Evolutionary conservation across 768 basidiomycete genomes (phyloP).

Genomic region (Macrolepiota fuliginosa): DNA sequence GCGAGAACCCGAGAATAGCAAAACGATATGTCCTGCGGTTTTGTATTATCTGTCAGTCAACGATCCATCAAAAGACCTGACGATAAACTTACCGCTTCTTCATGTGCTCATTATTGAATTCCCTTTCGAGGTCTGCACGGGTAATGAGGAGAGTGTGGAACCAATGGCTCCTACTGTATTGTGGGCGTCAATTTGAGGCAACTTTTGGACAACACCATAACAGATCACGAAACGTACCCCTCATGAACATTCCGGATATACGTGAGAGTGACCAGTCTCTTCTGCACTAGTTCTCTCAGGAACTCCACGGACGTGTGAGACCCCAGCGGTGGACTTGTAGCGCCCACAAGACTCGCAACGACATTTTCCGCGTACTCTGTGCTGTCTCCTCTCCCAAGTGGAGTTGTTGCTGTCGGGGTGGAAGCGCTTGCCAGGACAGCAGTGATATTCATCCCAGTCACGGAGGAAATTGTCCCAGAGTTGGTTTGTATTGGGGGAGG

Average conservation of each 20-base stretch:
- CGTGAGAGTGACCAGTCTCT: conserved; percentile 80
- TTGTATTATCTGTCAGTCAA: not conserved
- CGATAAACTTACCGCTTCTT: conserved; percentile 59
- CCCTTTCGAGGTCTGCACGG: conserved; percentile 66
- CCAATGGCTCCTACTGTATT: conserved; percentile 73
- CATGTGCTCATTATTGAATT: conserved; percentile 74
- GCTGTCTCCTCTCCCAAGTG: conserved; percentile 50
- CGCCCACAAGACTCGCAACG: conserved; percentile 29
- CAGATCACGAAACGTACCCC: conserved; percentile 52
- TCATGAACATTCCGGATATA: conserved; percentile 85
- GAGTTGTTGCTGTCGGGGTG: conserved; percentile 41
- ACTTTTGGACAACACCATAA: not conserved
- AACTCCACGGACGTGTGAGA: conserved; percentile 78
- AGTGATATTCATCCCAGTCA: conserved; percentile 28
- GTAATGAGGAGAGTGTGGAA: conserved; percentile 85
- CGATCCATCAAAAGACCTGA: conserved; percentile 1
- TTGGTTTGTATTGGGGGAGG: conserved; percentile 28
- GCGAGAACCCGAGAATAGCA: conserved; percentile 82
- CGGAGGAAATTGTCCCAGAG: conserved; percentile 26
- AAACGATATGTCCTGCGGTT: conserved; percentile 71
- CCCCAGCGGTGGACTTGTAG: conserved; percentile 42
- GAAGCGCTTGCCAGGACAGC: conserved; percentile 31
- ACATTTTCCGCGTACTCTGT: conserved; percentile 55
- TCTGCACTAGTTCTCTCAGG: conserved; percentile 76
- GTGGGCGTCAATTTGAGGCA: conserved; percentile 10